Evolutionary conservation across 2,329 filamentous ascomycete species (phyloP), one percentile per base, ranked within the genome.

Genomic region (Neofusicoccum sp.): DNA sequence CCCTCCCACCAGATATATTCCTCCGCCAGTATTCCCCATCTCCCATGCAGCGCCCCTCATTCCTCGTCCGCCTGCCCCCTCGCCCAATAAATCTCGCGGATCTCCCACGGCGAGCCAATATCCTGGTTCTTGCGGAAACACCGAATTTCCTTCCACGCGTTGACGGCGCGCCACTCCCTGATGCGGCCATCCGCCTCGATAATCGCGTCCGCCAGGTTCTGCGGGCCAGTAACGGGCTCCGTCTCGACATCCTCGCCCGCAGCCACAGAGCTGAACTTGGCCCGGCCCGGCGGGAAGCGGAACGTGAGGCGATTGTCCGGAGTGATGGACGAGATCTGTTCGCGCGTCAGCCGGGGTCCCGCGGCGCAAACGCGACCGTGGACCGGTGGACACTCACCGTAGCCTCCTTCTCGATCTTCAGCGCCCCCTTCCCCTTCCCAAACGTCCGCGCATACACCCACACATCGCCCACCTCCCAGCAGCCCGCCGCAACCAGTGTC

Each of bases 141-240:
- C 9, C 63, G 48, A 16, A 57, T 49, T 14, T 62, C 63, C 49
- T 65, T 65, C 63, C 63, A 65, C 11, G 59, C 62, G 16, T 65
- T 65, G 11, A 26, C 36, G n/a, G 33, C 44, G 12, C 58, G 63
- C 33, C 53, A 53, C 2, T 28, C 44, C 2, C 9, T 30, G 26
- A 63, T 30, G 4, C 63, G 40, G 11, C 62, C 60, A 14, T 65
- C 63, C 11, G 48, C 43, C 36, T 47, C 44, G 12, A 65, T 57
- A 3, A 62, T 48, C 26, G 57, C 54, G 11, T 59, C 63, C 11
- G 48, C 63, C 11, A 65, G 51, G 5, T 38, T 14, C n/a, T 48
- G 36, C 11, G 60, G 44, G 20, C 57, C 34, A 24, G 24, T 20
- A 30, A 61, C 16, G 2, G 59, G 41, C 7, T 41, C 33, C 26